A percentile compares a stretch with the other conserved stretches of the same genome.
Evolutionary conservation across 2,329 filamentous ascomycete genomes (phyloP).

Genomic region (Arthrobotrys musiformis): DNA sequence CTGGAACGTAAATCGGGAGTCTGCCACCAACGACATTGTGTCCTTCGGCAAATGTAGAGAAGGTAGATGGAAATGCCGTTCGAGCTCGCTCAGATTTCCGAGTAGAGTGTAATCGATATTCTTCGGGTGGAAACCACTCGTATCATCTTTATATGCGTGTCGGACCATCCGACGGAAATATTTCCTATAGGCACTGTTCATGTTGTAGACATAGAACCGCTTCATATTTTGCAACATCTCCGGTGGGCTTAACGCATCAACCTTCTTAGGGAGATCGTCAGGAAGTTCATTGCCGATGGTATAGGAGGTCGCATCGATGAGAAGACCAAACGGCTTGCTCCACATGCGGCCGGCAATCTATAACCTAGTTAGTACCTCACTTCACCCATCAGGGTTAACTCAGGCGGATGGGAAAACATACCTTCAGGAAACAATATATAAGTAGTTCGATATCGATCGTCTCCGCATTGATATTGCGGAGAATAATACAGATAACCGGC

Average conservation of each 20-base stretch:
- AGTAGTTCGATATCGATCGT: constrained; percentile 74
- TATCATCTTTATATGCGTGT: constrained; percentile 71
- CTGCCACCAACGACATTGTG: constrained; percentile 75
- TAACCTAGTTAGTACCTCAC: constrained; percentile 53
- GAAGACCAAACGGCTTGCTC: constrained; percentile 75
- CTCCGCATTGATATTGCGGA: constrained; percentile 75
- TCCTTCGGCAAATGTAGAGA: constrained; percentile 76
- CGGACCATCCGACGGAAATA: constrained; percentile 73
- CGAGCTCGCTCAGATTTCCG: constrained; percentile 73
- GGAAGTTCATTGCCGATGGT: constrained; percentile 74
- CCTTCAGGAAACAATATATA: constrained; percentile 75
- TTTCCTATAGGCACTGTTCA: constrained; percentile 77
- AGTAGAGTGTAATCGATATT: constrained; percentile 75
- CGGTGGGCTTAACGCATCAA: constrained; percentile 71
- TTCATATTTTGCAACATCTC: constrained; percentile 71
- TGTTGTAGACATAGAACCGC: constrained; percentile 76
- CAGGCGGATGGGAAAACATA: constrained; percentile 61
- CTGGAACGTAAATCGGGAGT: constrained; percentile 74
- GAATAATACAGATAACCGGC: constrained; percentile 75
- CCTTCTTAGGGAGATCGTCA: constrained; percentile 73
- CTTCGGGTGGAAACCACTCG: constrained; percentile 71
- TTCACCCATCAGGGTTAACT: background rate
- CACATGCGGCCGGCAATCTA: constrained; percentile 76
- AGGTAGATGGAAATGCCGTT: constrained; percentile 74
- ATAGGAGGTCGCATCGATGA: constrained; percentile 77